A percentile compares a stretch with the other conserved stretches of the same genome.
These are phyloP conservation scores for Cornus suecica DNA, from an alignment of 148 eudicot genomes.

Conservation along the genomic window DNA sequence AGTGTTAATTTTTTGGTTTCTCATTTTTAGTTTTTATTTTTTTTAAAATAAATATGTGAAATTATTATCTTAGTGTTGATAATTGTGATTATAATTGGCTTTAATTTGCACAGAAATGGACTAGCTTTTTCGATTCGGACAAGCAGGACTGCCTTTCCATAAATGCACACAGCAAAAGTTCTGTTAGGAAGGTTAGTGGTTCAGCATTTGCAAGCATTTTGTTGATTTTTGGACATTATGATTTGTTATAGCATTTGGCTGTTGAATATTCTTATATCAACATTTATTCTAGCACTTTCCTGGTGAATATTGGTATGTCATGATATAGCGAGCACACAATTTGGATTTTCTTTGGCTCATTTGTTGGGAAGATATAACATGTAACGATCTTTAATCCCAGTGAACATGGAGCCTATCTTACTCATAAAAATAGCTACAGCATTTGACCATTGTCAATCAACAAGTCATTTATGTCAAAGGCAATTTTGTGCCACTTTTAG, in stretches of 20 bases:
- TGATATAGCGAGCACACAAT: too few relatives aligned
- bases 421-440: too few relatives aligned
- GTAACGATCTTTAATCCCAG: not conserved
- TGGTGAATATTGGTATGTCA: not conserved
- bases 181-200: slow-evolving; percentile 70
- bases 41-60: not conserved
- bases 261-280: not conserved
- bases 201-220: not conserved
- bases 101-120: slow-evolving; percentile 67
- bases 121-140: slow-evolving; percentile 54
- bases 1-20: not conserved
- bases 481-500: too few relatives aligned
- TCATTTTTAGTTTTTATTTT: not conserved
- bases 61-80: not conserved
- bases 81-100: slow-evolving; percentile 6
- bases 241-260: not conserved
- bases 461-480: too few relatives aligned
- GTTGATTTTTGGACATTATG: not conserved
- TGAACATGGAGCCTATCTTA: too few relatives aligned
- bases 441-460: too few relatives aligned
- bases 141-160: slow-evolving; percentile 75
- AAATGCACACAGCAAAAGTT: slow-evolving; percentile 86
- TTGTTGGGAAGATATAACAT: not conserved
- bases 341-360: not conserved
- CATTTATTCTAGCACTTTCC: not conserved